A percentile compares a stretch with the other conserved stretches of the same genome.
phyloP scores from a whole-genome alignment of 2,329 filamentous ascomycete species.

The Xylariaceae sp. region DNA sequence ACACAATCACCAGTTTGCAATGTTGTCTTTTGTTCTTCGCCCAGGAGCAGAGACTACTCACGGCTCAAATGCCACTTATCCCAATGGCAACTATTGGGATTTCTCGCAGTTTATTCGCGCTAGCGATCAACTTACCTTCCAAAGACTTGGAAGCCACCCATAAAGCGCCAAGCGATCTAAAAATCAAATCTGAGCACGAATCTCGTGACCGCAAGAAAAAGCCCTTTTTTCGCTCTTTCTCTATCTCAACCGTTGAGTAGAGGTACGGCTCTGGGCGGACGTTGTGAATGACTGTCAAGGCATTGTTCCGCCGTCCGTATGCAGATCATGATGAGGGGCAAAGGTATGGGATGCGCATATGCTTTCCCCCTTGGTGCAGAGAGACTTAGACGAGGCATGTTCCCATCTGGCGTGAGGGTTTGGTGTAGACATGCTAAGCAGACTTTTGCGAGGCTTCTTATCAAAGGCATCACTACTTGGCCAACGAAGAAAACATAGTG shows the following conservation, averaged over 20 bases:
- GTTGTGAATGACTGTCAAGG: neutral
- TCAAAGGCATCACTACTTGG: too few relatives aligned
- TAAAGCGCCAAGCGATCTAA: neutral
- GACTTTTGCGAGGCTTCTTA: conserved; percentile 14
- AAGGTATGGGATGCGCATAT: too few relatives aligned
- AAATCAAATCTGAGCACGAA: neutral
- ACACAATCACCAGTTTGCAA: neutral
- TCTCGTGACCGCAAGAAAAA: neutral
- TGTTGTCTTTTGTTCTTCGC: neutral
- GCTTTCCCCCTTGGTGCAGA: too few relatives aligned
- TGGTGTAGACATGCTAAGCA: conserved; percentile 7
- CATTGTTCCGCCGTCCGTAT: neutral
- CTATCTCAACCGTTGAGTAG: neutral
- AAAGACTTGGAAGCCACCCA: neutral
- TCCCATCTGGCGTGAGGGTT: conserved; percentile 13
- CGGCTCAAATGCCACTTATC: neutral
- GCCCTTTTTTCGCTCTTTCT: neutral
- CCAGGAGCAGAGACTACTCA: neutral
- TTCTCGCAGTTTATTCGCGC: neutral
- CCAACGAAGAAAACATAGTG: too few relatives aligned
- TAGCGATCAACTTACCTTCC: neutral
- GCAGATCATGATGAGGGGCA: neutral
- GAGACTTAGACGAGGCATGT: too few relatives aligned
- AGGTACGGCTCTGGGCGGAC: neutral
- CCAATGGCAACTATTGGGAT: neutral